These are phyloP conservation scores for Fraxinus sp. DNA, from an alignment of 305 asterid genomes.

Conservation along the genomic window DNA sequence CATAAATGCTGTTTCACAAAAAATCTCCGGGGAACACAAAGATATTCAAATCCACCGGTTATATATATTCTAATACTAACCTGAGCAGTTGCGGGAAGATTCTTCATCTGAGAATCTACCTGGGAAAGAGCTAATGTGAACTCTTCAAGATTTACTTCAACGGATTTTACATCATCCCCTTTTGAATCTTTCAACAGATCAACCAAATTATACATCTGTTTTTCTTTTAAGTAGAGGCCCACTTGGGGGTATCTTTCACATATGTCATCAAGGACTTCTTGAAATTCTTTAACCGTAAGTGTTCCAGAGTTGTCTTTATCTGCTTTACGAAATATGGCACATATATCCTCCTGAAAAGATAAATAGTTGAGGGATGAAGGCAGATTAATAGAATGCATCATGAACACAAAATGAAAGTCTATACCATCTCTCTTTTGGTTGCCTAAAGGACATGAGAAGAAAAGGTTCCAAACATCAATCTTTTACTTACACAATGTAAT, in stretches of 20 bases:
- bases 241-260: constrained; percentile 54
- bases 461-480: not conserved
- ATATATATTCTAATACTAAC: constrained; percentile 15
- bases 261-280: constrained; percentile 45
- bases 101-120: constrained; percentile 47
- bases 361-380: not conserved
- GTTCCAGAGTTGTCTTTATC: constrained; percentile 52
- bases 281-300: constrained; percentile 40
- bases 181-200: constrained; percentile 40
- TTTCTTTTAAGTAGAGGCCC: constrained; percentile 38
- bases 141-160: constrained; percentile 45
- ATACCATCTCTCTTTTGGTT: not conserved
- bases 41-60: not conserved
- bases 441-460: not conserved
- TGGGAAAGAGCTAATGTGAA: constrained; percentile 44
- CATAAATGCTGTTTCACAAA: not conserved
- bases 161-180: constrained; percentile 31
- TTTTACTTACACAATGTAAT: not conserved
- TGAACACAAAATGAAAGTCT: not conserved
- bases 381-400: not conserved
- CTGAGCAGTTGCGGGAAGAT: constrained; percentile 61
- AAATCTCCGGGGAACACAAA: not conserved
- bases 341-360: constrained; percentile 44
- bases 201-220: constrained; percentile 30
- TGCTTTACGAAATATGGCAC: constrained; percentile 44